Evolutionary conservation across 2,329 filamentous ascomycete species (phyloP).

Genomic region (Pestalotiopsis sp.): DNA sequence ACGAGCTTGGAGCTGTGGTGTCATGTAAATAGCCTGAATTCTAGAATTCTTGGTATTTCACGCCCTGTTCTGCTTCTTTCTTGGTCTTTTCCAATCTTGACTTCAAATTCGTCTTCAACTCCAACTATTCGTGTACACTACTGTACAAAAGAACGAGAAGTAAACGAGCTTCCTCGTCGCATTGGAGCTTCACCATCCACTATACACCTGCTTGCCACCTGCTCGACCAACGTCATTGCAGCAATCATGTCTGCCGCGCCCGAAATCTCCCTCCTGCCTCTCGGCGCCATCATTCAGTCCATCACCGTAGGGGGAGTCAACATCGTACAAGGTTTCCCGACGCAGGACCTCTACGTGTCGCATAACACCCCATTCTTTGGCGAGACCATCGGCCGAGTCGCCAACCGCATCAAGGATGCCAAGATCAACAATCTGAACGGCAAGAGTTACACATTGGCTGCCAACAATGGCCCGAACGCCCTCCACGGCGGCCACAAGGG

Average conservation of each 20-base stretch:
- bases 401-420: slow-evolving; percentile 79
- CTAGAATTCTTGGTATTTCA: not conserved
- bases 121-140: no score
- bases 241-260: slow-evolving; percentile 37
- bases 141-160: no score
- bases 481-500: slow-evolving; percentile 74
- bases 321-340: slow-evolving; percentile 87
- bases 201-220: not conserved
- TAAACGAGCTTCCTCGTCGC: no score
- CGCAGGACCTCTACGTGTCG: slow-evolving; percentile 72
- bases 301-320: slow-evolving; percentile 78
- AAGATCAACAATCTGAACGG: slow-evolving; percentile 73
- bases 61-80: not conserved
- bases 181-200: no score
- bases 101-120: no score
- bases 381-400: slow-evolving; percentile 84
- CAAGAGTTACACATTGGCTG: slow-evolving; percentile 68
- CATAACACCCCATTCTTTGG: slow-evolving; percentile 85
- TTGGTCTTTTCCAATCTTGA: not conserved
- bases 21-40: slow-evolving; percentile 15
- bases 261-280: slow-evolving; percentile 67
- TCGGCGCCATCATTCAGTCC: slow-evolving; percentile 80
- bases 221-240: not conserved
- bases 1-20: not conserved
- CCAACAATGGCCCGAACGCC: slow-evolving; percentile 79